These are phyloP conservation scores for Malania oleifera DNA, from an alignment of 164 flowering plant species.

Conservation along the genomic window DNA sequence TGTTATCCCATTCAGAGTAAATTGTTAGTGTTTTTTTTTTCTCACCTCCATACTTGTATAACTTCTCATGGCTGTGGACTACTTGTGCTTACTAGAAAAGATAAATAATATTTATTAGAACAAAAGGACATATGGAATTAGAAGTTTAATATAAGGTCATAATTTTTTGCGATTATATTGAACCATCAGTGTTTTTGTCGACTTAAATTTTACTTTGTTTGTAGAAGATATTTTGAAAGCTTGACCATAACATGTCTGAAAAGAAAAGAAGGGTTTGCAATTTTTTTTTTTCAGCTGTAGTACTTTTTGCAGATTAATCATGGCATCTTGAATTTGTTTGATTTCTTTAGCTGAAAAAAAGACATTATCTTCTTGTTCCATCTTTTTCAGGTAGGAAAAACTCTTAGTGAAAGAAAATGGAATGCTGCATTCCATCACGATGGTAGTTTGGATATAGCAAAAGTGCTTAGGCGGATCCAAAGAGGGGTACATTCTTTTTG, in stretches of 20 bases:
- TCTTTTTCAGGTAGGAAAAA: slow-evolving; percentile 63
- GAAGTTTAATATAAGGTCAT: background rate
- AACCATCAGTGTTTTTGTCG: background rate
- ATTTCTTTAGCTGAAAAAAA: background rate
- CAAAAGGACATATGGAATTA: background rate
- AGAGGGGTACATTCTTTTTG: slow-evolving; percentile 57
- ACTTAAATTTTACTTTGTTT: background rate
- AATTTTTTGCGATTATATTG: background rate
- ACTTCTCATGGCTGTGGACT: background rate
- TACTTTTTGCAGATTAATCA: too few species aligned
- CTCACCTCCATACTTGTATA: background rate
- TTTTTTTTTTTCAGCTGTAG: background rate
- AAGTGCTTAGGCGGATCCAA: slow-evolving; percentile 77
- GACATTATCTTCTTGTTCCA: background rate
- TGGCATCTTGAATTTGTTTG: too few species aligned
- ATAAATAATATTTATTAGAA: background rate
- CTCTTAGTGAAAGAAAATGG: slow-evolving; percentile 87
- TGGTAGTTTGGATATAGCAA: slow-evolving; percentile 80
- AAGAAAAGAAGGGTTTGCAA: background rate
- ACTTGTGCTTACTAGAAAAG: background rate
- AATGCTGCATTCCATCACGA: slow-evolving; percentile 66
- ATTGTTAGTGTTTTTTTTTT: background rate
- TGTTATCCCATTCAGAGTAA: background rate
- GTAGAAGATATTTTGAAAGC: background rate
- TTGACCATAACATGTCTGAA: background rate